Percentiles rank a stretch among this genome's conserved stretches.
phyloP scores from a whole-genome alignment of 177 flowering plant species.

The Tripterygium wilfordii region DNA sequence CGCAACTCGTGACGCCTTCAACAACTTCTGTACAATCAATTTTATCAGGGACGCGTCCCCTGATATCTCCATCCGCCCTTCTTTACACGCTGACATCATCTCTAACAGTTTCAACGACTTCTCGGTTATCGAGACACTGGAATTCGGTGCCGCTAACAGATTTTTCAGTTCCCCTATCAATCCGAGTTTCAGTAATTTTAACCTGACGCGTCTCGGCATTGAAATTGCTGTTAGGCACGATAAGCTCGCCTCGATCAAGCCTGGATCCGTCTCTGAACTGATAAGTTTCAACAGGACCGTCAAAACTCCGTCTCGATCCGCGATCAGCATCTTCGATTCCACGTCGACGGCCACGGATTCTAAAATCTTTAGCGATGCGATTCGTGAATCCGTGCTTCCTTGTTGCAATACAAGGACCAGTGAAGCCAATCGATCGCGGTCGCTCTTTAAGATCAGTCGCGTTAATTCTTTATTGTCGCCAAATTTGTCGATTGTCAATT shows the following conservation, averaged over 20 bases:
- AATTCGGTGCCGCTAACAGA: conserved; percentile 18
- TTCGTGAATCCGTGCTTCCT: conserved; percentile 25
- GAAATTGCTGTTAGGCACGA: conserved; percentile 42
- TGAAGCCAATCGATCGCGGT: conserved; percentile 19
- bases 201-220: conserved; percentile 25
- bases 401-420: conserved; percentile 20
- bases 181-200: conserved; percentile 34
- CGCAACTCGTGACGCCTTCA: conserved; percentile 63
- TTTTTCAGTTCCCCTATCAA: conserved; percentile 21
- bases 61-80: conserved; percentile 61
- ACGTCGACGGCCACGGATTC: conserved; percentile 30
- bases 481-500: conserved; percentile 11
- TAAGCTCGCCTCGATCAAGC: conserved; percentile 23
- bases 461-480: conserved; percentile 5
- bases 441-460: conserved; percentile 13
- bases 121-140: conserved; percentile 28
- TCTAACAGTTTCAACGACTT: conserved; percentile 57
- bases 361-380: conserved; percentile 37
- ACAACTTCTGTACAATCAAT: conserved; percentile 39
- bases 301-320: conserved; percentile 24
- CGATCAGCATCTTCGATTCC: conserved; percentile 31
- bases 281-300: conserved; percentile 17
- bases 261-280: conserved; percentile 13
- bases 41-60: conserved; percentile 33
- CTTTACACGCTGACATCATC: conserved; percentile 45